Evolutionary conservation across 441 rosid genomes (phyloP).

Genomic region (Brassica hybrid): DNA sequence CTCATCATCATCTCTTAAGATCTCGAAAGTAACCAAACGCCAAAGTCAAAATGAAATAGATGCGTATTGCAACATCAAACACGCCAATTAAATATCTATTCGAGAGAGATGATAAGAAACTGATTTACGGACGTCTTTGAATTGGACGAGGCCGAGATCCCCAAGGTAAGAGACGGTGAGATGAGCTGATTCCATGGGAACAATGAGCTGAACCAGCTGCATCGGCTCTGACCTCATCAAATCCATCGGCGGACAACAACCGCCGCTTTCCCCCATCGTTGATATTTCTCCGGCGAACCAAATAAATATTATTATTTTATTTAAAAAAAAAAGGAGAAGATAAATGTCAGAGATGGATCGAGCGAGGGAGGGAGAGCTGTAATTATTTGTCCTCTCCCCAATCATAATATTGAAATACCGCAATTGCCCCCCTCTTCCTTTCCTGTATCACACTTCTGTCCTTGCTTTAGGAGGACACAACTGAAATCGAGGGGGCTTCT

Average conservation of each 20-base stretch:
- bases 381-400: background rate
- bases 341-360: conserved; percentile 12
- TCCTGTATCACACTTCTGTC: background rate
- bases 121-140: no score
- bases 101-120: no score
- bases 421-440: conserved; percentile 14
- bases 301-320: no score
- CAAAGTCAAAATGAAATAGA: conserved; percentile 12
- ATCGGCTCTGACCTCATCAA: conserved; percentile 83
- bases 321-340: background rate
- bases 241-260: conserved; percentile 89
- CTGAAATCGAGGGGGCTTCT: background rate
- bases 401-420: background rate
- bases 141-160: no score
- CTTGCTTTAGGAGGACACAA: background rate
- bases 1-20: background rate
- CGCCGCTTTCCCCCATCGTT: conserved; percentile 55
- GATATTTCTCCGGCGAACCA: no score
- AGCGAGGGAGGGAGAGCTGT: conserved; percentile 22
- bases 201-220: conserved; percentile 86
- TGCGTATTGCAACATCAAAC: conserved; percentile 7
- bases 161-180: conserved; percentile 68
- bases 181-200: conserved; percentile 88
- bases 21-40: conserved; percentile 5
- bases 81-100: background rate